Conservation (phyloP, 1,139 yeast species). For the Protomyces inundatus region DNA sequence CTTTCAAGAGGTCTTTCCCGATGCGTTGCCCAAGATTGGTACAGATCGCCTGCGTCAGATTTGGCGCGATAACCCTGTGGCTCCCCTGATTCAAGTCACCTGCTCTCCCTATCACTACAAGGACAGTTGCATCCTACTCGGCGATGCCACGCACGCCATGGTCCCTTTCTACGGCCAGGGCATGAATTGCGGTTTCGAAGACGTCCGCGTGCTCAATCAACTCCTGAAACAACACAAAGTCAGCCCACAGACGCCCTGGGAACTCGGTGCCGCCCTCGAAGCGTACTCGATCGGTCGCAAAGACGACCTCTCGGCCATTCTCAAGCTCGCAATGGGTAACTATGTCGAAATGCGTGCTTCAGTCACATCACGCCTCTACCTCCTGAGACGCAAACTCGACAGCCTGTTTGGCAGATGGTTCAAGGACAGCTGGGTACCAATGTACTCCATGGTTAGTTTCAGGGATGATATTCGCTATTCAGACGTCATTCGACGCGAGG, state of each 20-base stretch:
- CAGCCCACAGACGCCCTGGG: conserved; percentile 45
- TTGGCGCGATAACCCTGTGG: conserved; percentile 61
- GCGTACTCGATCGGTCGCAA: conserved; percentile 56
- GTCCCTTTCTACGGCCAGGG: conserved; percentile 98
- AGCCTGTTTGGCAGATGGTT: conserved; percentile 45
- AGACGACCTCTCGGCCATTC: conserved; percentile 66
- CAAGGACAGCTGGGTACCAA: conserved; percentile 55
- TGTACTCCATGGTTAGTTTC: conserved; percentile 89
- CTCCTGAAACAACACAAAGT: conserved; percentile 42
- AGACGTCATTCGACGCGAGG: conserved; percentile 52
- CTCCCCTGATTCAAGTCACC: conserved; percentile 57
- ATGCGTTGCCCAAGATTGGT: conserved; percentile 67
- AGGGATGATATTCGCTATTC: conserved; percentile 76
- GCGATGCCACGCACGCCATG: conserved; percentile 96
- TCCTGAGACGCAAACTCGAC: conserved; percentile 65
- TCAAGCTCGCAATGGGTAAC: conserved; percentile 72
- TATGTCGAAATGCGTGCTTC: conserved; percentile 83
- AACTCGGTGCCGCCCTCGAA: conserved; percentile 51
- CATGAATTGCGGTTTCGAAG: conserved; percentile 94
- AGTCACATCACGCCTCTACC: conserved; percentile 61
- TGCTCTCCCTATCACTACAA: conserved; percentile 56
- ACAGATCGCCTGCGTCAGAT: conserved; percentile 49
- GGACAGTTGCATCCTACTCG: conserved; percentile 65
- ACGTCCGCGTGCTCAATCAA: conserved; percentile 54
- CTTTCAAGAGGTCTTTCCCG: conserved; percentile 61